These are phyloP conservation scores for Morella rubra DNA, from an alignment of 306 rosid species.

Conservation along the genomic window DNA sequence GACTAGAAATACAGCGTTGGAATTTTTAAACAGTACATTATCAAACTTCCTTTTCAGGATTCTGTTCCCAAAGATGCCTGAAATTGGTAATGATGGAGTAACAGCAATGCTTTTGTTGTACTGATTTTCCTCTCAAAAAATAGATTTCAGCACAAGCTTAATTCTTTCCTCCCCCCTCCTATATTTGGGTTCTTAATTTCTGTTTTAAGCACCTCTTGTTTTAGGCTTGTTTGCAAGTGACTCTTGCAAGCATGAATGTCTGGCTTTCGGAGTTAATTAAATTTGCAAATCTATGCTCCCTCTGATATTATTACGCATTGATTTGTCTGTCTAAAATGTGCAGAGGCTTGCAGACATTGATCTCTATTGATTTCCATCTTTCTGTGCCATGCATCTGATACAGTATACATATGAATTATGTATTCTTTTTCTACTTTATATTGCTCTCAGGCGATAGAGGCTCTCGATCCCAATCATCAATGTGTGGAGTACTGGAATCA, in stretches of 20 bases:
- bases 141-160: not conserved
- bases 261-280: not conserved
- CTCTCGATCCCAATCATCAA: constrained; percentile 63
- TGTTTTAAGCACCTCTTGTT: not conserved
- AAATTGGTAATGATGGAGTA: not conserved
- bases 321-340: not conserved
- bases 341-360: not conserved
- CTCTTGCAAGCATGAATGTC: not conserved
- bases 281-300: not conserved
- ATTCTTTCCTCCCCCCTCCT: not conserved
- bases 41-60: not conserved
- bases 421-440: constrained; percentile 14
- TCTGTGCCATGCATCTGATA: constrained; percentile 10
- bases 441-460: constrained; percentile 69
- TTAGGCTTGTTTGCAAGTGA: not conserved
- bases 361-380: not conserved
- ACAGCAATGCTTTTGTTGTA: not conserved
- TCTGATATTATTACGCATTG: not conserved
- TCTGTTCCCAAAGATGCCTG: not conserved
- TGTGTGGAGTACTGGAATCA: constrained; percentile 79
- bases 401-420: constrained; percentile 19
- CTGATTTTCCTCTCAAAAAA: not conserved
- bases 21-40: too few relatives aligned
- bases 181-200: not conserved
- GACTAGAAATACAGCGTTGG: too few relatives aligned